Base-by-base conservation (phyloP, 768 basidiomycete species). In the Fomitopsis serialis region DNA sequence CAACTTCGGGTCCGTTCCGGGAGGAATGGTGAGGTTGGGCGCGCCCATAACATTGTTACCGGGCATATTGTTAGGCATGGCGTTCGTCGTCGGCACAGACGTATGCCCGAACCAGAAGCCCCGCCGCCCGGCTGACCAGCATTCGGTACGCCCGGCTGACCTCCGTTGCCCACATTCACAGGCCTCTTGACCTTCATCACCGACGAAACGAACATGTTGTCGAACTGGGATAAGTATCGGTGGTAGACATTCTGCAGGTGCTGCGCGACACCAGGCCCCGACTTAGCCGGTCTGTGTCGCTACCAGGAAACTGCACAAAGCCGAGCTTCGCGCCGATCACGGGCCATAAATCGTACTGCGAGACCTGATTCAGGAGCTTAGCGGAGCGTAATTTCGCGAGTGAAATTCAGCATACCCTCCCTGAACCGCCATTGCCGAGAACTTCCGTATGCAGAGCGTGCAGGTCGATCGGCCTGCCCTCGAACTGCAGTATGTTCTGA, bases 261-360 rank as follows among this genome's bases (percentile, higher is more conserved):
- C 48, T 77, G 76, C 0, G 85, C 87, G 27, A 79, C 74, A 22
- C 69, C 82, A 2, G 85, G 86, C 3, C 82, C 83, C 24, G 77
- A 75, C 59, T 78, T 82, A 4, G 79, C 73, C 11, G 87, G 85
- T 87, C 82, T 3, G 72, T 66, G 1, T 79, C 82, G 11, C 70
- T 78, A 3, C 75, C 84, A 2, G 82, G 82, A 58, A 88, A 86
- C 50, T 82, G 75, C 2, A 83, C 75, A 60, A 84, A 80, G 17
- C 81, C 83, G 67, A 90, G 72, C 22, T 76, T 77, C n/a, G 78
- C 87, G 17, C 79, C 88, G 52, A 90, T 79, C 43, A 84, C 70
- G 15, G 77, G 61, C 88, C 87, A 89, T 54, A 74, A 56, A 32
- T 87, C 85, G 45, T 77, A 48, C 46, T 54, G 52, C 6, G 35